Percentiles rank a stretch among this genome's conserved stretches.
Conservation (phyloP, 2,329 filamentous ascomycete genomes). For the Calonectria leucothoes region DNA sequence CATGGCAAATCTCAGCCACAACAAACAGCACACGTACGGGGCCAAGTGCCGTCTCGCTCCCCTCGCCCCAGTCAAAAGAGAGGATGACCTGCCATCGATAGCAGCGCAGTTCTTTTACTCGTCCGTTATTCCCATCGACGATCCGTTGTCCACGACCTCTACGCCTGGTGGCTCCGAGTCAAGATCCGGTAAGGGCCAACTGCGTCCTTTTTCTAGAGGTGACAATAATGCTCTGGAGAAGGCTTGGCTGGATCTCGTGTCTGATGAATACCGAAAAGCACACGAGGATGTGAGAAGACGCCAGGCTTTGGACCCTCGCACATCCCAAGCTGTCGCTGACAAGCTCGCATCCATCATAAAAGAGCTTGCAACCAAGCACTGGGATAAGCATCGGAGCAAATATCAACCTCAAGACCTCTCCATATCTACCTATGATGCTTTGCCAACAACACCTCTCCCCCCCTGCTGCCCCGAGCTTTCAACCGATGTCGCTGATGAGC, state of each 20-base stretch:
- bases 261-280: slow-evolving; percentile 58
- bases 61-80: slow-evolving; percentile 51
- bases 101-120: slow-evolving; percentile 87
- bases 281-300: slow-evolving; percentile 53
- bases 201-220: slow-evolving; percentile 81
- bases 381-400: slow-evolving; percentile 57
- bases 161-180: slow-evolving; percentile 62
- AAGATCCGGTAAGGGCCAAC: slow-evolving; percentile 66
- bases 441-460: slow-evolving; percentile 46
- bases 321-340: slow-evolving; percentile 25
- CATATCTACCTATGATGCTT: slow-evolving; percentile 41
- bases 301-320: slow-evolving; percentile 1
- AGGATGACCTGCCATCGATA: slow-evolving; percentile 67
- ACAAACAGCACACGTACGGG: slow-evolving; percentile 66
- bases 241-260: slow-evolving; percentile 75
- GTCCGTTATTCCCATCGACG: slow-evolving; percentile 85
- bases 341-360: slow-evolving; percentile 50
- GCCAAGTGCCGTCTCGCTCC: slow-evolving; percentile 68
- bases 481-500: slow-evolving; percentile 58
- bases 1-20: slow-evolving; percentile 31
- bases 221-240: slow-evolving; percentile 86
- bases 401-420: slow-evolving; percentile 46
- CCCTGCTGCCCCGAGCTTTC: slow-evolving; percentile 63
- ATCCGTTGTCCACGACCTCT: slow-evolving; percentile 78
- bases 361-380: slow-evolving; percentile 59